Evolutionary conservation across 495 filamentous ascomycete genomes (phyloP).

Genomic region (Talaromyces ruber): DNA sequence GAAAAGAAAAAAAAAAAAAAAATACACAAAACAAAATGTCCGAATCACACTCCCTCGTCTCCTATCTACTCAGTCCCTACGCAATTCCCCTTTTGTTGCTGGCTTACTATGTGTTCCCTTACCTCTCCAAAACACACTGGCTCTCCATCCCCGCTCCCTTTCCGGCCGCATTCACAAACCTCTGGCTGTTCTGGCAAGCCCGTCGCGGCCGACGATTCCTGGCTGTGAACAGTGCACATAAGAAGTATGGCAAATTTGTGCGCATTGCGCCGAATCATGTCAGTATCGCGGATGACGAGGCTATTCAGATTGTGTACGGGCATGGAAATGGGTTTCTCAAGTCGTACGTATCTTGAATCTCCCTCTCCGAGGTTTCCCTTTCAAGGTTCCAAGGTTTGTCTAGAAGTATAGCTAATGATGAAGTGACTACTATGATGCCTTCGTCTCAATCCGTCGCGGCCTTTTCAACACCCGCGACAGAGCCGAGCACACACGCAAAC

Average conservation of each 20-base stretch:
- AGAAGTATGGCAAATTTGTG: slow-evolving; percentile 57
- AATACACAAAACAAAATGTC: not conserved
- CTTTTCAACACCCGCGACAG: slow-evolving; percentile 88
- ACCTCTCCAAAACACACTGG: slow-evolving; percentile 56
- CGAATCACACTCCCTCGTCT: slow-evolving; percentile 21
- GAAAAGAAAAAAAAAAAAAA: not conserved
- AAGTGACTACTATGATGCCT: slow-evolving; percentile 82
- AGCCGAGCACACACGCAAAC: slow-evolving; percentile 77
- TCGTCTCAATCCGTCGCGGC: slow-evolving; percentile 77
- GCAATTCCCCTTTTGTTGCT: slow-evolving; percentile 41
- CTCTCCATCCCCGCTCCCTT: slow-evolving; percentile 60
- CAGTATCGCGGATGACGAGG: slow-evolving; percentile 49
- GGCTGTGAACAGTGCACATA: slow-evolving; percentile 62
- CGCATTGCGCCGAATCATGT: slow-evolving; percentile 53
- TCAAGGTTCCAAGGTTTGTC: no score
- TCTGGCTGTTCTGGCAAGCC: slow-evolving; percentile 67
- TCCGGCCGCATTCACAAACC: slow-evolving; percentile 59
- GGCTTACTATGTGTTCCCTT: slow-evolving; percentile 61
- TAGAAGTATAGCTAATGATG: not conserved
- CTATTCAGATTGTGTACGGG: slow-evolving; percentile 50
- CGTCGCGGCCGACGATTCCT: slow-evolving; percentile 60
- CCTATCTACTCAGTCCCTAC: slow-evolving; percentile 51
- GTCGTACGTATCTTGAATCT: slow-evolving; percentile 40
- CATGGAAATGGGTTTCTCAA: slow-evolving; percentile 70
- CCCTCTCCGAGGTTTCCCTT: no score